Evolutionary conservation across 768 basidiomycete genomes (phyloP).

Genomic region (Suillus decipiens): DNA sequence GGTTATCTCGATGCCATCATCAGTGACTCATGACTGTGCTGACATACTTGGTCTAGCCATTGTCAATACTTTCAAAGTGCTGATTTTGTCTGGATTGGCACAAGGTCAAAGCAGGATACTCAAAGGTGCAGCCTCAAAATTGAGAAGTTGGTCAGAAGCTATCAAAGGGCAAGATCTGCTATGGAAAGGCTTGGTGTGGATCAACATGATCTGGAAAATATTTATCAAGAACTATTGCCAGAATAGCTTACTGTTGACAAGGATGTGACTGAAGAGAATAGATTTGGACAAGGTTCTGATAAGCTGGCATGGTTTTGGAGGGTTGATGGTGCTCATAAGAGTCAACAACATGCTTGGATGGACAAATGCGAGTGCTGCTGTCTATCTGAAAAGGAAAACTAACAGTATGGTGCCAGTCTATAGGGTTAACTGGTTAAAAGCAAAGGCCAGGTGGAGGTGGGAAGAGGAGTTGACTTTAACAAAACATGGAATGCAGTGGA

Average conservation of each 20-base stretch:
- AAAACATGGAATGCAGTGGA: constrained; percentile 23
- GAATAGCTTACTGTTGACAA: constrained; percentile 9
- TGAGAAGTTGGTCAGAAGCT: constrained; percentile 1
- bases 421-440: constrained; percentile 14
- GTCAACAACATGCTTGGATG: constrained; percentile 6
- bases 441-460: constrained; percentile 23
- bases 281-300: constrained; percentile 12
- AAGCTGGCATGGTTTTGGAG: constrained; percentile 12
- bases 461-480: constrained; percentile 19
- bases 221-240: constrained; percentile 7
- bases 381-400: background rate
- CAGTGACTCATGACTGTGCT: background rate
- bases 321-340: background rate
- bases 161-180: constrained; percentile 5
- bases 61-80: constrained; percentile 10
- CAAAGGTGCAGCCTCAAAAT: background rate
- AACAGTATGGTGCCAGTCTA: background rate
- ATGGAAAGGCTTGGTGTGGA: background rate
- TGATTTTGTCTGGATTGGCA: constrained; percentile 2
- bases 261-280: constrained; percentile 16
- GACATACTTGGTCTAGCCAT: background rate
- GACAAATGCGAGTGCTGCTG: constrained; percentile 2
- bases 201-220: background rate
- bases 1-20: background rate
- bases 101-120: constrained; percentile 10